phyloP scores from a whole-genome alignment of 352 stramenopile species.

The Peronospora belbahrii region DNA sequence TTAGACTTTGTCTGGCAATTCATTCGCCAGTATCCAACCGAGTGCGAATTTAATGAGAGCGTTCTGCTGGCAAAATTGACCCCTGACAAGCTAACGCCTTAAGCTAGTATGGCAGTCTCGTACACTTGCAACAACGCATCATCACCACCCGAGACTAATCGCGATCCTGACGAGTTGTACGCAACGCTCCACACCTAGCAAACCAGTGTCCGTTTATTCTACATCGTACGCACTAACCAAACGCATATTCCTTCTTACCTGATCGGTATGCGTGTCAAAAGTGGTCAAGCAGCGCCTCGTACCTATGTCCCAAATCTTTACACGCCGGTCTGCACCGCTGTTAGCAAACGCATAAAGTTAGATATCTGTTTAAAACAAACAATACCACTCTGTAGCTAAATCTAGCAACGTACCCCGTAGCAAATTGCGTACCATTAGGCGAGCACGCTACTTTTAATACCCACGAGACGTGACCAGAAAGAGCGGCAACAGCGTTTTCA shows the following conservation, averaged over 20 bases:
- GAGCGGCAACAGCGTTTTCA: slow-evolving; percentile 67
- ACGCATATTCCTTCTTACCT: slow-evolving; percentile 33
- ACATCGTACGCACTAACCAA: neutral
- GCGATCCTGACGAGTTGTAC: slow-evolving; percentile 79
- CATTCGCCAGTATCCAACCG: slow-evolving; percentile 91
- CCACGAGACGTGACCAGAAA: slow-evolving; percentile 87
- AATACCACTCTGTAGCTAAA: neutral
- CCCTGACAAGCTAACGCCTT: slow-evolving; percentile 1
- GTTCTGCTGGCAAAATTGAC: slow-evolving; percentile 88
- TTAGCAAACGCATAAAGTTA: slow-evolving; percentile 1
- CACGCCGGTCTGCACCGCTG: slow-evolving; percentile 77
- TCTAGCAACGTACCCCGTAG: slow-evolving; percentile 50
- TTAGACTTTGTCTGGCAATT: slow-evolving; percentile 98
- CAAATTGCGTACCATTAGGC: slow-evolving; percentile 78
- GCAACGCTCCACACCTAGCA: slow-evolving; percentile 85
- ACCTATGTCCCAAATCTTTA: slow-evolving; percentile 91
- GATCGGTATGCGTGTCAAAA: slow-evolving; percentile 87
- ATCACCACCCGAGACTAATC: slow-evolving; percentile 84
- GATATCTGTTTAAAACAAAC: neutral
- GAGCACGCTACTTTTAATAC: slow-evolving; percentile 82
- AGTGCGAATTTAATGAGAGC: slow-evolving; percentile 96
- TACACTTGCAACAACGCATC: slow-evolving; percentile 87
- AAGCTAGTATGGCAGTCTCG: slow-evolving; percentile 56
- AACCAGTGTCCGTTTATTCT: neutral
- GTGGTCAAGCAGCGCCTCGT: slow-evolving; percentile 82